Evolutionary conservation across 208 protist genomes (phyloP).

Genomic region (Leishmania tropica): DNA sequence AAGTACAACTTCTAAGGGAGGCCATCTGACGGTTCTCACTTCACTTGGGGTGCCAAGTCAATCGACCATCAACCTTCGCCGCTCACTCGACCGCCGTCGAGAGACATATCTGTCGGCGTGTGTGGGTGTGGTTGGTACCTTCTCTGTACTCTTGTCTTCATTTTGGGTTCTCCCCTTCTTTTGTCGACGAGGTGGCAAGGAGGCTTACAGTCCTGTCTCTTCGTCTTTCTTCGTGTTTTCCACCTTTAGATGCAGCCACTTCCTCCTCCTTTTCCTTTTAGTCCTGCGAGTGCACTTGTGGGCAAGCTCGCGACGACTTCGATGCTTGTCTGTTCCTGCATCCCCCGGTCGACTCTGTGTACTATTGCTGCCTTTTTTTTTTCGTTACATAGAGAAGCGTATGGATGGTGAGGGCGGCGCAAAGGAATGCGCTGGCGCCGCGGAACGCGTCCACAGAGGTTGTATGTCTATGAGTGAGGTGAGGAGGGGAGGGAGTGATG

Average conservation of each 20-base stretch:
- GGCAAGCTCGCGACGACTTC: neutral
- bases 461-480: neutral
- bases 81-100: neutral
- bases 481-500: neutral
- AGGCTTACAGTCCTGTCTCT: neutral
- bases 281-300: neutral
- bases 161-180: slow-evolving; percentile 2
- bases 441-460: neutral
- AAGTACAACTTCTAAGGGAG: slow-evolving; percentile 47
- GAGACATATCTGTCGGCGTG: neutral
- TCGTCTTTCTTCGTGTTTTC: neutral
- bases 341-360: neutral
- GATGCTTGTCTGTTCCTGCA: neutral
- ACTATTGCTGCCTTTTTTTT: slow-evolving; percentile 5
- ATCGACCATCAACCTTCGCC: neutral
- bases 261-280: slow-evolving; percentile 4
- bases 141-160: neutral
- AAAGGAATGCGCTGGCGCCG: neutral
- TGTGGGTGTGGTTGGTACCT: neutral
- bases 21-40: neutral
- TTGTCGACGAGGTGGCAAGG: slow-evolving; percentile 9
- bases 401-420: neutral
- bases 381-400: slow-evolving; percentile 17
- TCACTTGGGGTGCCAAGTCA: neutral
- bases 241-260: slow-evolving; percentile 5